Conservation (phyloP, 1,284 basidiomycete species). For the Neotropicomus parvogracilis region DNA sequence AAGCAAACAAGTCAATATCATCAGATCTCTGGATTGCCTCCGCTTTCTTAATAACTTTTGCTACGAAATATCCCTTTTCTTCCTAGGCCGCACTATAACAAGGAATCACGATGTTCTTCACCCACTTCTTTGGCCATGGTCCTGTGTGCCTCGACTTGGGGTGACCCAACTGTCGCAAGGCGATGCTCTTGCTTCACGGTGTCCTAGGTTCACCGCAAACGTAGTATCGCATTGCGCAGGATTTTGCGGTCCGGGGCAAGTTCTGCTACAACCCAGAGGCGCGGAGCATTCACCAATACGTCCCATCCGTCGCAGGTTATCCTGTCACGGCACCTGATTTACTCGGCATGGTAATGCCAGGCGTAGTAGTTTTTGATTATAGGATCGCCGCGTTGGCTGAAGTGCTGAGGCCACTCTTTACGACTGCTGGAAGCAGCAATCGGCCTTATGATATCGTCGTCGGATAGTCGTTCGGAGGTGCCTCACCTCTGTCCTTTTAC, state of each 20-base stretch:
- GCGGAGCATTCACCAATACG: not conserved
- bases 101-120: not conserved
- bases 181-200: slow-evolving; percentile 21
- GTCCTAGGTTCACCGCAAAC: slow-evolving; percentile 6
- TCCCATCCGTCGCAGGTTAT: slow-evolving; percentile 13
- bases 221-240: slow-evolving; percentile 13
- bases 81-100: not conserved
- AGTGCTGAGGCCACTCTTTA: slow-evolving; percentile 14
- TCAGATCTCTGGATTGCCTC: not conserved
- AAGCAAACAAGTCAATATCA: not conserved
- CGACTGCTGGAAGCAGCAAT: not conserved
- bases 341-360: slow-evolving; percentile 21
- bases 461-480: slow-evolving; percentile 22
- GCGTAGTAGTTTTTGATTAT: slow-evolving; percentile 17
- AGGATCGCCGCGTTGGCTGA: slow-evolving; percentile 15
- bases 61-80: not conserved
- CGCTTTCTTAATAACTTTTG: too few species aligned
- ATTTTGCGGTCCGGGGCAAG: slow-evolving; percentile 17
- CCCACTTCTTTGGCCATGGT: not conserved
- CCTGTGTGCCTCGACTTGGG: slow-evolving; percentile 16
- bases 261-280: not conserved
- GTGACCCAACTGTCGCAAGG: slow-evolving; percentile 13
- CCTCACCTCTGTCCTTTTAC: slow-evolving; percentile 13
- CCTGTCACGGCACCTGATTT: slow-evolving; percentile 24
- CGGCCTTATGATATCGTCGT: slow-evolving; percentile 12